Conservation (phyloP, 2,329 filamentous ascomycete genomes). For the Aspergillus cejpii region DNA sequence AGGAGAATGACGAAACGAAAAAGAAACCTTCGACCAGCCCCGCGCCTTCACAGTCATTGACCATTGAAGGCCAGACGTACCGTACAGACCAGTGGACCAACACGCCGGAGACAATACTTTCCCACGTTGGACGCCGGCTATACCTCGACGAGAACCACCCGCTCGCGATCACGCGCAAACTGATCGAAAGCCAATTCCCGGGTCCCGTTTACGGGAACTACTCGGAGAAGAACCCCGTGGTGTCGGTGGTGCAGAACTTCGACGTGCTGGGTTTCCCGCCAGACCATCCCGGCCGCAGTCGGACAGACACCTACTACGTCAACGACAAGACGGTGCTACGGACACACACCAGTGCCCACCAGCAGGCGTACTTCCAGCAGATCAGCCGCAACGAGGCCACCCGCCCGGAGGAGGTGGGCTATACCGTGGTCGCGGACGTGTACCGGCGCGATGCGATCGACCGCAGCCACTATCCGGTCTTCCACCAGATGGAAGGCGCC, state of each 20-base stretch:
- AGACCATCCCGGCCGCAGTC: constrained; percentile 80
- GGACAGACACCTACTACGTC: constrained; percentile 92
- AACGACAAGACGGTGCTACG: constrained; percentile 76
- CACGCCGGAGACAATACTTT: constrained; percentile 65
- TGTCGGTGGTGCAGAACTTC: constrained; percentile 82
- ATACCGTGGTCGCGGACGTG: constrained; percentile 87
- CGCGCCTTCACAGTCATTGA: constrained; percentile 35
- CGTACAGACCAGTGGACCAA: constrained; percentile 78
- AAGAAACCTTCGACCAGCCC: constrained; percentile 2
- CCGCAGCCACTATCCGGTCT: constrained; percentile 88
- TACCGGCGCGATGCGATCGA: constrained; percentile 94
- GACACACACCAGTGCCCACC: constrained; percentile 92
- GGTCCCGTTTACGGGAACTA: constrained; percentile 65
- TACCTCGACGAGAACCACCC: constrained; percentile 90
- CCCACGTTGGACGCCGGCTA: constrained; percentile 67
- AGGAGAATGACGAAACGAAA: constrained; percentile 12
- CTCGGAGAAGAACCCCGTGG: constrained; percentile 73
- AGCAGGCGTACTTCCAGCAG: constrained; percentile 71
- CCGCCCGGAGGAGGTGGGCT: constrained; percentile 54
- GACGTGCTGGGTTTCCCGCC: constrained; percentile 88
- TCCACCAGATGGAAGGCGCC: constrained; percentile 98
- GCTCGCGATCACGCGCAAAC: constrained; percentile 77
- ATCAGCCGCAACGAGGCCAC: constrained; percentile 43
- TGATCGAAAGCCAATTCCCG: constrained; percentile 87
- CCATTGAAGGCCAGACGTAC: constrained; percentile 59